Evolutionary conservation across 768 basidiomycete genomes (phyloP).

Genomic region (Mycena galopus): DNA sequence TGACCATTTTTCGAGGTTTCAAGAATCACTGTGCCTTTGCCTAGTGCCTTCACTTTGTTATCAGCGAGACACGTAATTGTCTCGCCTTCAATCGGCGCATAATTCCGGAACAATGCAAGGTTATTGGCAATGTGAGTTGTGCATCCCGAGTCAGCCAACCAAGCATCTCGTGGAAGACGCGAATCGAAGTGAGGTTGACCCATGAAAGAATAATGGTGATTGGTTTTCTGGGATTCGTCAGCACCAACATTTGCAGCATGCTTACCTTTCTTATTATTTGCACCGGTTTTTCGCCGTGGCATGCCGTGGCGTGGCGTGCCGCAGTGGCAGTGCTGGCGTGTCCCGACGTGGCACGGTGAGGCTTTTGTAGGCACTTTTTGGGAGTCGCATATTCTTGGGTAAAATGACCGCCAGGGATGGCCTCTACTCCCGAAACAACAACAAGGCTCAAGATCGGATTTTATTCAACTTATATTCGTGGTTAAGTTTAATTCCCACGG

Average conservation of each 20-base stretch:
- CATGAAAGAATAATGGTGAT: background rate
- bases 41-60: background rate
- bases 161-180: conserved; percentile 7
- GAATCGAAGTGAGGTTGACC: conserved; percentile 4
- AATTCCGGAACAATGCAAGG: conserved; percentile 1
- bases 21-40: conserved; percentile 15
- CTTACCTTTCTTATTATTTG: conserved; percentile 10
- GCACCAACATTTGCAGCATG: conserved; percentile 7
- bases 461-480: no score
- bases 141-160: conserved; percentile 14
- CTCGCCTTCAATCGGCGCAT: background rate
- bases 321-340: no score
- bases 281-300: no score
- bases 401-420: no score
- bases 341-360: no score
- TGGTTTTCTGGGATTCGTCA: background rate
- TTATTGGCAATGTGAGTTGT: conserved; percentile 17
- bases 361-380: no score
- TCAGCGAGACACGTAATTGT: background rate
- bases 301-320: no score
- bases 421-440: no score
- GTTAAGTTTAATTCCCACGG: no score
- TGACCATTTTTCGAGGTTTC: background rate
- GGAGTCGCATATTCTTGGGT: no score
- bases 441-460: no score